Evolutionary conservation across 495 filamentous ascomycete genomes (phyloP).

Genomic region (Astrothelium subdiscretum): DNA sequence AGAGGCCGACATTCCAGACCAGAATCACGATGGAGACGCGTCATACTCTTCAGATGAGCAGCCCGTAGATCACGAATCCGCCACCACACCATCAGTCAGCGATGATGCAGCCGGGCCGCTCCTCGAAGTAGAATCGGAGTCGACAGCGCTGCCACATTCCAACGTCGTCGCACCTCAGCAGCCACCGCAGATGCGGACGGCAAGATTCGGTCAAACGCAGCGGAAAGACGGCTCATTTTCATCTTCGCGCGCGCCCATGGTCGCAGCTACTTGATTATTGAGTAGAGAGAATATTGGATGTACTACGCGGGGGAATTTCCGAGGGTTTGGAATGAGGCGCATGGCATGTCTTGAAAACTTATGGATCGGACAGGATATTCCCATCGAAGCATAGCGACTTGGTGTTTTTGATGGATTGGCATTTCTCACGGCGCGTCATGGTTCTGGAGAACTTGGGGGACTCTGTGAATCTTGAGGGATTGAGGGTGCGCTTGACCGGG

Average conservation of each 20-base stretch:
- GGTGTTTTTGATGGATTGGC: neutral
- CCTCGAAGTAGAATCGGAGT: neutral
- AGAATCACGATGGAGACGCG: neutral
- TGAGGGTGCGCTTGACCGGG: too few relatives aligned
- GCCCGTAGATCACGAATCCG: neutral
- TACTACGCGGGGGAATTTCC: neutral
- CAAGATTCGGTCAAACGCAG: neutral
- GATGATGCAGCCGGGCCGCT: neutral
- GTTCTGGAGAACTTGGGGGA: too few relatives aligned
- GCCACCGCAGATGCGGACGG: slow-evolving; percentile 1
- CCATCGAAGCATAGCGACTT: neutral
- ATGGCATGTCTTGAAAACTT: too few relatives aligned
- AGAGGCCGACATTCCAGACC: neutral
- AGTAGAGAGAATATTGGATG: too few relatives aligned
- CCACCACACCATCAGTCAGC: neutral
- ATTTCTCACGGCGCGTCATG: neutral
- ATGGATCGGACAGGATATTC: neutral
- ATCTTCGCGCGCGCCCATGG: neutral
- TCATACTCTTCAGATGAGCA: neutral
- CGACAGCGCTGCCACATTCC: too few relatives aligned
- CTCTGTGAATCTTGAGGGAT: too few relatives aligned
- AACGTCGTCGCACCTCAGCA: neutral
- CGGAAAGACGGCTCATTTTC: neutral
- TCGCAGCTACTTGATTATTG: neutral
- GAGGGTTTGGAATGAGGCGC: neutral